Evolutionary conservation across 768 basidiomycete genomes (phyloP), one percentile per base, ranked within the genome.

Genomic region (Nevesoporus exiguus): DNA sequence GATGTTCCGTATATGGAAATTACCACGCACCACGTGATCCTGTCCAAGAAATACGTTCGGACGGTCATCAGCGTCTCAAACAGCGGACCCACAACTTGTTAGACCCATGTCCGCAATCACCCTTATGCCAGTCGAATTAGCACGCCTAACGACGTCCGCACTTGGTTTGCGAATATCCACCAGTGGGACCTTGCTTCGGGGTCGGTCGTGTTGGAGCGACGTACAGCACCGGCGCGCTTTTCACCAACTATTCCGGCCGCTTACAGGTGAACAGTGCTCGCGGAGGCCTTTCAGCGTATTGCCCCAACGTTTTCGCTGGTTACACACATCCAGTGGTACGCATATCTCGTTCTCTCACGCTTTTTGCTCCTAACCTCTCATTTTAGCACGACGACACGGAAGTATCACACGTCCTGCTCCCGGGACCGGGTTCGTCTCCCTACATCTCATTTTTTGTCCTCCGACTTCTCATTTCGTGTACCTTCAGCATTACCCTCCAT

Each of bases 401-500:
- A 62, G 67, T 47, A 68, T 86, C 34, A 74, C 74, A n/a, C 80
- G 84, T 37, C 88, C 87, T 59, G 71, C 74, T 46, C 80, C 84
- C 6, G 88, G 87, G 40, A 85, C 84, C 47, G 88, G 88, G 88
- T 88, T 57, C 39, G 77, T 60, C 14, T 49, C 34, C 17, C 7
- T n/a, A 2, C 3, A 22, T 17, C 29, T 3, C 29, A 0, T 10
- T 21, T 19, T 24, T 22, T 13, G 34, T 21, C 6, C 5, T 40
- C 15, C 1, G 10, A 9, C 6, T 31, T 31, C 47, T 62, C 30
- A 60, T 7, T 6, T 2, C 5, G 9, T 9, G 17, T 29, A 27
- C 3, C 5, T 39, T 1, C 29, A 98, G 95, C 15, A 85, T 98
- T 63, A 94, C 86, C 63, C 74, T 98, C 13, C 85, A 90, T 66